Conservation (phyloP, 352 stramenopile species). For the Pythium dissimile region DNA sequence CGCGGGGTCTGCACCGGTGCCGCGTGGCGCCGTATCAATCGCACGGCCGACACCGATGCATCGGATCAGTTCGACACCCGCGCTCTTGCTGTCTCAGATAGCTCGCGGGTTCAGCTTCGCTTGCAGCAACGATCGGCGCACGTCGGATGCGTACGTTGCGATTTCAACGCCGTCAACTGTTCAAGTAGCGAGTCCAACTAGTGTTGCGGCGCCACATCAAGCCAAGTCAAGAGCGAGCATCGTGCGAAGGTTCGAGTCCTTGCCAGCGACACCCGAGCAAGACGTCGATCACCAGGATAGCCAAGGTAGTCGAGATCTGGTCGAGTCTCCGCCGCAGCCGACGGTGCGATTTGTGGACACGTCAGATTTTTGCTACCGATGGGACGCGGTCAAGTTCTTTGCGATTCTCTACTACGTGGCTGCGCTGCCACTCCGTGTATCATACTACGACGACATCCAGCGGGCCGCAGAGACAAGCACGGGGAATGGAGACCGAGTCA, state of each 20-base stretch:
- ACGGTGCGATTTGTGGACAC: conserved; percentile 13
- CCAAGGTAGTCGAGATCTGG: background rate
- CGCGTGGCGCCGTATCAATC: background rate
- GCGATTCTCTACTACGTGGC: conserved; percentile 27
- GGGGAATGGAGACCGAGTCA: conserved; percentile 10
- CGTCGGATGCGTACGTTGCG: conserved; percentile 7
- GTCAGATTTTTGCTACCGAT: conserved; percentile 26
- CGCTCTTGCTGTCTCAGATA: conserved; percentile 9
- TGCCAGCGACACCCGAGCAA: background rate
- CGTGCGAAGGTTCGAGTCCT: conserved; percentile 9
- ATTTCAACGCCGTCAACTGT: background rate
- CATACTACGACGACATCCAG: conserved; percentile 27
- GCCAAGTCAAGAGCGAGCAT: background rate
- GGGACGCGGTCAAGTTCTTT: conserved; percentile 29
- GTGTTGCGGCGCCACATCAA: background rate
- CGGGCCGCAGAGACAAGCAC: conserved; percentile 7
- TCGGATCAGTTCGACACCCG: conserved; percentile 13
- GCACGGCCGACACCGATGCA: background rate
- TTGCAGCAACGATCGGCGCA: background rate
- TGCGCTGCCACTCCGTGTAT: conserved; percentile 24
- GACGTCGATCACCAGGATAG: background rate
- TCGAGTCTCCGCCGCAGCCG: background rate
- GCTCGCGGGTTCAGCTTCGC: background rate
- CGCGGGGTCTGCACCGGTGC: conserved; percentile 1
- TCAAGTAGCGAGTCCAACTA: background rate